Evolutionary conservation across 2,329 filamentous ascomycete species (phyloP).

Genomic region (Colletotrichum somersetense): DNA sequence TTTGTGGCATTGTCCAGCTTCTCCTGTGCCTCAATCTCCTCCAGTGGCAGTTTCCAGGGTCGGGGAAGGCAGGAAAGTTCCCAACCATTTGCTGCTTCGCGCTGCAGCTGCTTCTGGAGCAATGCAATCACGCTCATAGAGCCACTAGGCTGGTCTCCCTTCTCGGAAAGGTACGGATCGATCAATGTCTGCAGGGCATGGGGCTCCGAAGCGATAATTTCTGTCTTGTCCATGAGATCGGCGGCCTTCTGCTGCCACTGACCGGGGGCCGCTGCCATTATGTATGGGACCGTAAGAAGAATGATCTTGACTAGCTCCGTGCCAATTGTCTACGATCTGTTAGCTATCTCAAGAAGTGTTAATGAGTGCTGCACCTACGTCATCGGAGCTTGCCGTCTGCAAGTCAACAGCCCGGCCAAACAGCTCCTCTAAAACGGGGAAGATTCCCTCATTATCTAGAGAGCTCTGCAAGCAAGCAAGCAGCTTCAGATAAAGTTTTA

Average conservation of each 20-base stretch:
- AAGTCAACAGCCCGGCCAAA: constrained; percentile 92
- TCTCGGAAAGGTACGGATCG: constrained; percentile 81
- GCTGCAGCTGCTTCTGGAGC: constrained; percentile 87
- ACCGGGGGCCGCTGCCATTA: constrained; percentile 79
- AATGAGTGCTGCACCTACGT: constrained; percentile 69
- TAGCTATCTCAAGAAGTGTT: neutral
- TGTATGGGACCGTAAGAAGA: constrained; percentile 91
- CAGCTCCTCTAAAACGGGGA: constrained; percentile 88
- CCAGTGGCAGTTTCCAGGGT: constrained; percentile 74
- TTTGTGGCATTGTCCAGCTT: constrained; percentile 73
- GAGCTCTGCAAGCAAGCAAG: constrained; percentile 86
- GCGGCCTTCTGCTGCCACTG: constrained; percentile 80
- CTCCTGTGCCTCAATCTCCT: constrained; percentile 71
- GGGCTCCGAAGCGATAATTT: constrained; percentile 90
- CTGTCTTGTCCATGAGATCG: constrained; percentile 90
- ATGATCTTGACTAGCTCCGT: constrained; percentile 98
- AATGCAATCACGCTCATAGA: constrained; percentile 80
- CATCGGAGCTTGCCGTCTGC: constrained; percentile 92
- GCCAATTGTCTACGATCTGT: constrained; percentile 66
- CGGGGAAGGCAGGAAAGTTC: constrained; percentile 76
- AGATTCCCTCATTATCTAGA: constrained; percentile 86
- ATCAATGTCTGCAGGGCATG: constrained; percentile 88
- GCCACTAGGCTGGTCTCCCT: constrained; percentile 72
- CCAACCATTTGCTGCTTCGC: constrained; percentile 82
- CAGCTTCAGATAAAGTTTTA: constrained; percentile 91